phyloP scores from a whole-genome alignment of 1,139 yeast genomes.

The Pichia cactophila region DNA sequence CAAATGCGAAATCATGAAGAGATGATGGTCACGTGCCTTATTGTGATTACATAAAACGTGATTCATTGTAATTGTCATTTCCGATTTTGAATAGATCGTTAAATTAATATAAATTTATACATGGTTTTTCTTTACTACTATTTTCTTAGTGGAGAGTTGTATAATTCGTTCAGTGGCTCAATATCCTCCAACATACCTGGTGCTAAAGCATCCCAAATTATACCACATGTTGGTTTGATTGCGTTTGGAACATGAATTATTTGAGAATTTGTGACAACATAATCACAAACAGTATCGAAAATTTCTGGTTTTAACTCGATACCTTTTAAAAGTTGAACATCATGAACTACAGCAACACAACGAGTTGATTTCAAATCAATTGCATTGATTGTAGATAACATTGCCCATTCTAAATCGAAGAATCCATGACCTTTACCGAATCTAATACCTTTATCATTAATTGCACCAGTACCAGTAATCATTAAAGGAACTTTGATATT shows the following conservation, averaged over 20 bases:
- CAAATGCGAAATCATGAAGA: not conserved
- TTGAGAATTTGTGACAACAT: constrained; percentile 22
- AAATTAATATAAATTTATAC: too few species aligned
- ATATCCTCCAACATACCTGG: constrained; percentile 23
- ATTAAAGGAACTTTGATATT: constrained; percentile 16
- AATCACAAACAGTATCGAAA: constrained; percentile 27
- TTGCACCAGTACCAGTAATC: constrained; percentile 28
- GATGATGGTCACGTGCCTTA: not conserved
- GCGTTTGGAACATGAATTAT: constrained; percentile 15
- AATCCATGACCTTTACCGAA: constrained; percentile 28
- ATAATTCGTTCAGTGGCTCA: constrained; percentile 23
- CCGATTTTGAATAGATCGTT: too few species aligned
- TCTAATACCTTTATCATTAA: constrained; percentile 24
- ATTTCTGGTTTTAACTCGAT: constrained; percentile 23
- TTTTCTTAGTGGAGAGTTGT: not conserved
- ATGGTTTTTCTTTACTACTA: not conserved
- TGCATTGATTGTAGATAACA: constrained; percentile 22
- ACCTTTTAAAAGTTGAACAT: constrained; percentile 22
- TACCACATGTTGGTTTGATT: constrained; percentile 24
- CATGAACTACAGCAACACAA: constrained; percentile 27
- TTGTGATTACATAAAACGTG: too few species aligned
- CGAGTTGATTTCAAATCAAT: constrained; percentile 15
- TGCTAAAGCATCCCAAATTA: constrained; percentile 23
- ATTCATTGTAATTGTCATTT: too few species aligned
- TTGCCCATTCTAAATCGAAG: constrained; percentile 28